Evolutionary conservation across 495 filamentous ascomycete genomes (phyloP).

Genomic region (Tuber aestivum): DNA sequence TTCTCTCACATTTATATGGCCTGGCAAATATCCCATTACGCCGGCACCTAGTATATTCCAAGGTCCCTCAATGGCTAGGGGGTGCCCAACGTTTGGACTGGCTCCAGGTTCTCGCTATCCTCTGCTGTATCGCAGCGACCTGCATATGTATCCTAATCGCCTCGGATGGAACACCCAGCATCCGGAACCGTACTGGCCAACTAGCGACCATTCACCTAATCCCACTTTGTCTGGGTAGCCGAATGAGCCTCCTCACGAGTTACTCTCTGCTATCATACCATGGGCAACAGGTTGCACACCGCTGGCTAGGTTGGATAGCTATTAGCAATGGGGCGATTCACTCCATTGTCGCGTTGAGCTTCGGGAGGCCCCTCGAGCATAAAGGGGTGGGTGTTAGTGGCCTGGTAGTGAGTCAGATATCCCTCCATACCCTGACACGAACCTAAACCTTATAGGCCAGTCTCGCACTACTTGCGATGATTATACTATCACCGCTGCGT

Average conservation of each 20-base stretch:
- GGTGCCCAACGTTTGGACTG: background rate
- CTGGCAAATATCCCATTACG: background rate
- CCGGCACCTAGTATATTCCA: background rate
- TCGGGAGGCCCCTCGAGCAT: background rate
- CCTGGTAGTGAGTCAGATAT: background rate
- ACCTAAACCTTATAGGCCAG: background rate
- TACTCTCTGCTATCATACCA: background rate
- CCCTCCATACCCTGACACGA: background rate
- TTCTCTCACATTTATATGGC: background rate
- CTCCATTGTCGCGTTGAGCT: background rate
- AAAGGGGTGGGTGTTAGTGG: background rate
- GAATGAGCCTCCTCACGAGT: background rate
- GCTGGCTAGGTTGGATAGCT: background rate
- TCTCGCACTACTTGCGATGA: background rate
- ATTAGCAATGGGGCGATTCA: background rate
- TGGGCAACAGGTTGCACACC: background rate
- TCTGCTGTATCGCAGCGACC: background rate
- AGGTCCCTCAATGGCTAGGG: background rate
- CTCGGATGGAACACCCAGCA: background rate
- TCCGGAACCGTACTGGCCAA: background rate
- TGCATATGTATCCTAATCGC: background rate
- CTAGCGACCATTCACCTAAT: background rate
- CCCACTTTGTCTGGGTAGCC: background rate
- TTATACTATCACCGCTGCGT: background rate
- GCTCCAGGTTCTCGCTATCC: background rate